Base-by-base conservation (phyloP, 805 yeast genomes). In the Candida palmyrensis region DNA sequence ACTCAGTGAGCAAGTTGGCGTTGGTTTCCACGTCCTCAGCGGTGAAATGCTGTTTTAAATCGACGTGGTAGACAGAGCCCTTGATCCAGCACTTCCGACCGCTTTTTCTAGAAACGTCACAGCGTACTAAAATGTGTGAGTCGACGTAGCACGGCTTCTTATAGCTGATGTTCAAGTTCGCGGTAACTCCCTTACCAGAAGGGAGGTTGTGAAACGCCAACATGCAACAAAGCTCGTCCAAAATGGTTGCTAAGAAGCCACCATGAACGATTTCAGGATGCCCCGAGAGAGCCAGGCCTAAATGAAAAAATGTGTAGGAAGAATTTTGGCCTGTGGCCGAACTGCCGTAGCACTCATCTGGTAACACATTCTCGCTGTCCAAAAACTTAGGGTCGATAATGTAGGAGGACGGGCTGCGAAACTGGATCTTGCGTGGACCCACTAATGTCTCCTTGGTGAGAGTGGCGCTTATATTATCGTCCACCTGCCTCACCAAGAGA, bases 191-290 rank as follows among this genome's bases (percentile, higher is more conserved):
- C 38, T 53, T 56, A 33, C 54, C 56, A 17, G 67, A 58, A 23
- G 55, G 49, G 35, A 57, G 55, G 41, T 63, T 66, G 37, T 62
- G 61, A 38, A 66, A 65, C 9, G 69, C 71, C 19, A 66, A 45
- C 10, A 69, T 42, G 35, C 71, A 66, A 3, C 70, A 62, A 28
- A 63, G 45, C 38, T 66, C 71, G 42, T 66, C 71, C 36, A 66
- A 47, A 18, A 64, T 44, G 1, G 71, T 66, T 21, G 71, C 71
- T 17, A 65, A 42, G 27, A 65, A 46, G 2, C 71, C 71, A 2
- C 71, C 71, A 40, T 65, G 71, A n/a, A 65, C 58, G 10, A 65
- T 62, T 3, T 56, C 57, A 4, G 54, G 45, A 41, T 66, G 71
- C 9, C 71, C 71, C 2, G 66, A 51, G 13, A 65, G 50, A 35